Base-by-base conservation (phyloP, 352 stramenopile genomes). In the Phytophthora tubulina region DNA sequence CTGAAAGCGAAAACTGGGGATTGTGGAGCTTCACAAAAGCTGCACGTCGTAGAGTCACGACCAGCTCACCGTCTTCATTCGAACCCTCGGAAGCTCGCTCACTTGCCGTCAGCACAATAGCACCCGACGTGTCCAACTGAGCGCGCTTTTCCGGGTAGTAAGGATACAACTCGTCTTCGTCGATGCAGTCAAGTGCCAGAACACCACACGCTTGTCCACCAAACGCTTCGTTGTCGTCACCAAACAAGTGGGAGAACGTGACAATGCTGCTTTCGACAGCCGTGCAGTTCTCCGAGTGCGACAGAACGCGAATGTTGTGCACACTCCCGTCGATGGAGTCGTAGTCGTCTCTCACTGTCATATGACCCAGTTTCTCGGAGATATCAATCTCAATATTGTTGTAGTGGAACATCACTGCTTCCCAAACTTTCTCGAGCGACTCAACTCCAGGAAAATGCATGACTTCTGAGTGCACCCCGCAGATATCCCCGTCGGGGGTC, bases 311-410 rank as follows among this genome's bases (percentile, higher is more conserved):
- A 6, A 66, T 67, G n/a, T 77, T 77, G 51, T 55, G 57, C 4
- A 78, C 61, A 42, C 58, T 70, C 0, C 62, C 59, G 3, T 72
- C 67, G 8, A 78, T 72, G 10, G 38, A 61, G 48, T 82, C 73
- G 38, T 81, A 76, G 54, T 78, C 75, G 11, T 85, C 78, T 17
- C 78, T 49, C 39, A 82, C 45, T 3, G 75, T 78, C 31, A 73
- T 61, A 21, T 82, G 66, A 2, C 80, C 80, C 31, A 81, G 56
- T 31, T 59, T 55, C 49, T 82, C 74, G 2, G 77, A 80, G 14
- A 84, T 80, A 15, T 63, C 71, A n/a, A 84, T 84, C 62, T 84
- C 77, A 6, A 82, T 78, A 61, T 81, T 81, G 21, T 53, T 67
- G 55, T 80, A 58, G 55, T 76, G 74, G 51, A 76, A 80, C 30